A percentile compares a stretch with the other conserved stretches of the same genome.
These are phyloP conservation scores for Takakia lepidozioides DNA, from an alignment of 225 moss, liverwort and hornwort species.

Conservation along the genomic window DNA sequence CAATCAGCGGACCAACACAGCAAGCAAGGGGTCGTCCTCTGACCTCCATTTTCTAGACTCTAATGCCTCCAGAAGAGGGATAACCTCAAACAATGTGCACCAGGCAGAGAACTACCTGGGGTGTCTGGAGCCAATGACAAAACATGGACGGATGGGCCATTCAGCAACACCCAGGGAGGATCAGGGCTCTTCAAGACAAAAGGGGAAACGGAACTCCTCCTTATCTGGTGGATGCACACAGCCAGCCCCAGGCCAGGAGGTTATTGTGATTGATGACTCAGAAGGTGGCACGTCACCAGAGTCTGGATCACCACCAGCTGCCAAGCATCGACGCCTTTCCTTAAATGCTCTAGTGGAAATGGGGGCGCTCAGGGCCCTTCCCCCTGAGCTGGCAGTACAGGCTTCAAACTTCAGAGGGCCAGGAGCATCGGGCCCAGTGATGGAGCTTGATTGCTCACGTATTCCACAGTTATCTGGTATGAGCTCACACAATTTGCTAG, in stretches of 20 bases:
- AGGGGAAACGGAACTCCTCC: too few relatives aligned
- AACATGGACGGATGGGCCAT: background rate
- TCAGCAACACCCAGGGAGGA: background rate
- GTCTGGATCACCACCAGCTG: slow-evolving; percentile 9
- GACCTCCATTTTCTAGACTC: background rate
- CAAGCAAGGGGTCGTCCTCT: background rate
- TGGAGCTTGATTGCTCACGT: slow-evolving; percentile 17
- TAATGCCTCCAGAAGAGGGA: background rate
- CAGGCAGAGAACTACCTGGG: background rate
- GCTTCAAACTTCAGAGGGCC: background rate
- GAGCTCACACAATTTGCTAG: slow-evolving; percentile 8
- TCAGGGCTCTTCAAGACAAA: too few relatives aligned
- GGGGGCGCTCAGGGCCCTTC: slow-evolving; percentile 18
- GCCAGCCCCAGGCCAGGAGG: slow-evolving; percentile 8
- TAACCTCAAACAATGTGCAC: background rate
- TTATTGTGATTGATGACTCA: slow-evolving; percentile 20
- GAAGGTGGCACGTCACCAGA: background rate
- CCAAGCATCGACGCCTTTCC: slow-evolving; percentile 6
- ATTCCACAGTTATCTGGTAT: slow-evolving; percentile 11
- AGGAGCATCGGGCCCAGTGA: slow-evolving; percentile 12
- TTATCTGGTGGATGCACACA: too few relatives aligned
- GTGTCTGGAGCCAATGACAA: slow-evolving; percentile 1
- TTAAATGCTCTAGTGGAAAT: slow-evolving; percentile 11
- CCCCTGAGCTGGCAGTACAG: background rate
- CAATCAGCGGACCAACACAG: background rate